Conservation (phyloP, 169 alveolate genomes). For the Neospora caninum region DNA sequence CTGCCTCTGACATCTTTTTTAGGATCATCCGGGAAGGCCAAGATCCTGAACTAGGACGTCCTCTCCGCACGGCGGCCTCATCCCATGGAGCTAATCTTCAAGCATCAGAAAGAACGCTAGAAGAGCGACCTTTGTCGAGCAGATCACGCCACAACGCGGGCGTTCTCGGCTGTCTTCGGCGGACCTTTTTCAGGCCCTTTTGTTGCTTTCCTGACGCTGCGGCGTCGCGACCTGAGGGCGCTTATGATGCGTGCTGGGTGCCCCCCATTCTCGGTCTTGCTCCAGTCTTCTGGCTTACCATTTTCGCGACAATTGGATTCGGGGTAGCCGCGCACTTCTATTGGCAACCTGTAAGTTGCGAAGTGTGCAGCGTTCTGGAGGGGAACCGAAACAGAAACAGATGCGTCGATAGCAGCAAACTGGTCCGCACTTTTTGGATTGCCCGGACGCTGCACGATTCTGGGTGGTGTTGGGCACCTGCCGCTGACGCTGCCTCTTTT, state of each 20-base stretch:
- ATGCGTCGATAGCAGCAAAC: no score
- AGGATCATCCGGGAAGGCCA: not conserved
- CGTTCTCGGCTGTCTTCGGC: not conserved
- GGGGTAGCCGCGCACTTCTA: not conserved
- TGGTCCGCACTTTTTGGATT: no score
- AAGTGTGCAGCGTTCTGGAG: no score
- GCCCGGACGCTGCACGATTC: no score
- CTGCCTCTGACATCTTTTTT: not conserved
- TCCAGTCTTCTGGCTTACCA: constrained; percentile 3
- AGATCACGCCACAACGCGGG: not conserved
- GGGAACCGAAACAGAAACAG: no score
- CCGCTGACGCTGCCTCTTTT: no score
- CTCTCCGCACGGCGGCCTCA: not conserved
- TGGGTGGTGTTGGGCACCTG: no score
- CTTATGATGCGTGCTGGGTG: not conserved
- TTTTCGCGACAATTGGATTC: not conserved
- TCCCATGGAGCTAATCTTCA: not conserved
- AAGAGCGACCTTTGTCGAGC: not conserved
- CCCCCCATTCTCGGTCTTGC: not conserved
- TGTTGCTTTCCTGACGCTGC: constrained; percentile 24
- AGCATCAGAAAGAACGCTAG: not conserved
- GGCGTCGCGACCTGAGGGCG: not conserved
- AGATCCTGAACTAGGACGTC: constrained; percentile 13
- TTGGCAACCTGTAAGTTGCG: not conserved
- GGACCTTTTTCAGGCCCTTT: not conserved